Percentiles rank a stretch among this genome's conserved stretches.
phyloP scores from a whole-genome alignment of 768 basidiomycete species.

The Kwoniella dendrophila region DNA sequence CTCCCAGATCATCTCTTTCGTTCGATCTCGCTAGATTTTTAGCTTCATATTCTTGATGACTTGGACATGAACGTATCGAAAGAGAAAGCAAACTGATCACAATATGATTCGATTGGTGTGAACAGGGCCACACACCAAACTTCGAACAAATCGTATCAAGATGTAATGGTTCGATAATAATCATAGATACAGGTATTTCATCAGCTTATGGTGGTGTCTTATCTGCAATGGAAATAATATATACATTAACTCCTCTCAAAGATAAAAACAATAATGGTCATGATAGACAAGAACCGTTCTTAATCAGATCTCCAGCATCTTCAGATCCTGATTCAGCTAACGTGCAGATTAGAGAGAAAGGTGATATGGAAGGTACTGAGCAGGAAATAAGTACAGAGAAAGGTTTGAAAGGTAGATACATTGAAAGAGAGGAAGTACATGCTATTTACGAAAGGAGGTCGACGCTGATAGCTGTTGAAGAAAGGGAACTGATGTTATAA shows the following conservation, averaged over 20 bases:
- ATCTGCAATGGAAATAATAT: constrained; percentile 83
- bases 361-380: neutral
- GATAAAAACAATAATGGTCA: constrained; percentile 22
- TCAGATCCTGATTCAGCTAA: neutral
- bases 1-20: neutral
- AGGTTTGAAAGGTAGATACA: constrained; percentile 26
- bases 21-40: neutral
- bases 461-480: constrained; percentile 24
- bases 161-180: constrained; percentile 88
- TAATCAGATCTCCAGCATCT: constrained; percentile 2
- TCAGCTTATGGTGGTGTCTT: constrained; percentile 92
- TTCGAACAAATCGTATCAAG: constrained; percentile 83
- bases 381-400: neutral
- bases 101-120: neutral
- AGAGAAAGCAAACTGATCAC: too few species aligned
- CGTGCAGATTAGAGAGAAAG: neutral
- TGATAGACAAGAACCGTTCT: constrained; percentile 44
- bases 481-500: constrained; percentile 10
- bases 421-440: constrained; percentile 42
- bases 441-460: constrained; percentile 41
- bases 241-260: constrained; percentile 70
- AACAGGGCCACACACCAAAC: constrained; percentile 86
- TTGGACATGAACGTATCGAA: too few species aligned
- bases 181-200: constrained; percentile 97
- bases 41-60: too few species aligned